Conservation (phyloP, 2,329 filamentous ascomycete genomes). For the Colletotrichum tropicicola region DNA sequence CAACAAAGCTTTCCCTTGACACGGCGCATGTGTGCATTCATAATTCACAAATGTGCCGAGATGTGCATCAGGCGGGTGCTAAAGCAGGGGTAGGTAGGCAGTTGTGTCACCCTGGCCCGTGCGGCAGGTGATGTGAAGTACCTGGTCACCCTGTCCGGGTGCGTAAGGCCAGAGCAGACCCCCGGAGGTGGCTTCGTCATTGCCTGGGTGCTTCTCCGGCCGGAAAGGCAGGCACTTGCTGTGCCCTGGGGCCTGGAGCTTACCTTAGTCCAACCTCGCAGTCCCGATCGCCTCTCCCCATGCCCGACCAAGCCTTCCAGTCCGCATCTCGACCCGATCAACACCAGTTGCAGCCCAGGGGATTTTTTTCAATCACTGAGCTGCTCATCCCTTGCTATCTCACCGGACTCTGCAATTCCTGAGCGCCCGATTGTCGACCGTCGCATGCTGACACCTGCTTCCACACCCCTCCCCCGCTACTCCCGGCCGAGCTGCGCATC, state of each 20-base stretch:
- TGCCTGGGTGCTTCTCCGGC: constrained; percentile 22
- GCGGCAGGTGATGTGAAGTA: not conserved
- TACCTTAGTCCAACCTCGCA: constrained; percentile 27
- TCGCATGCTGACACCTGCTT: constrained; percentile 13
- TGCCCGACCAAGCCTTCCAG: constrained; percentile 12
- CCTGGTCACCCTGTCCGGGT: constrained; percentile 5
- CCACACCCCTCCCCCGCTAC: constrained; percentile 28
- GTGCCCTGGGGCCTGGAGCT: constrained; percentile 22
- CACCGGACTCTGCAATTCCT: not conserved
- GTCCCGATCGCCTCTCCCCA: constrained; percentile 22
- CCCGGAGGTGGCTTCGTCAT: constrained; percentile 29
- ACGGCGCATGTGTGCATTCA: not conserved
- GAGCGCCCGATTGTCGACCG: not conserved
- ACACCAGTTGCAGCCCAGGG: not conserved
- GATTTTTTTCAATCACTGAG: not conserved
- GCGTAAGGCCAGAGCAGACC: constrained; percentile 9
- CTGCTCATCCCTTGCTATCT: not conserved
- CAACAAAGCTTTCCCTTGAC: not conserved
- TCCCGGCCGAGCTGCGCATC: constrained; percentile 29
- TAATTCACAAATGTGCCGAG: constrained; percentile 18
- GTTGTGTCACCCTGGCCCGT: constrained; percentile 20
- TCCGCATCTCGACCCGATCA: constrained; percentile 7
- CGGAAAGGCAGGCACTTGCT: constrained; percentile 24
- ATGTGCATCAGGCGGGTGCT: constrained; percentile 20
- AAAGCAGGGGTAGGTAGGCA: constrained; percentile 28